These are phyloP conservation scores for Pyrenophora seminiperda DNA, from an alignment of 2,329 filamentous ascomycete species.

Conservation along the genomic window DNA sequence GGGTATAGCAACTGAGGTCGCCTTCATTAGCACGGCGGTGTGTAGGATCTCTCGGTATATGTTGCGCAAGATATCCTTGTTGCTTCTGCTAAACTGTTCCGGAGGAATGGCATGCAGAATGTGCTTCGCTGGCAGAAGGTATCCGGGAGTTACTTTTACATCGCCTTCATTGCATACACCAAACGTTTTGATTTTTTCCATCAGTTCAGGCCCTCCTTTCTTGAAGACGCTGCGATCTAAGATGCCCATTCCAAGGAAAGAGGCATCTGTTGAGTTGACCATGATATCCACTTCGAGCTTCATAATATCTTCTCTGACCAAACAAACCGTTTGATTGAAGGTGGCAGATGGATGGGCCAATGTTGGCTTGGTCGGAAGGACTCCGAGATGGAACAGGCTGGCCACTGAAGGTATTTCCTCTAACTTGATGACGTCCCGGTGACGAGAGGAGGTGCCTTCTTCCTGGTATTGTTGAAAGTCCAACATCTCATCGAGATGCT, in stretches of 20 bases:
- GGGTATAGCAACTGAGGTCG: slow-evolving; percentile 41
- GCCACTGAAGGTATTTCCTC: slow-evolving; percentile 36
- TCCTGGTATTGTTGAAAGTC: slow-evolving; percentile 32
- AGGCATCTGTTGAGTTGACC: slow-evolving; percentile 39
- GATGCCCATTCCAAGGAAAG: slow-evolving; percentile 36
- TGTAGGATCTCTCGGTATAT: slow-evolving; percentile 38
- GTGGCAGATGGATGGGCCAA: slow-evolving; percentile 25
- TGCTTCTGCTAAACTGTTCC: slow-evolving; percentile 26
- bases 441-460: not conserved
- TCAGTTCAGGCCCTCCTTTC: slow-evolving; percentile 35
- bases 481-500: slow-evolving; percentile 34
- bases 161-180: slow-evolving; percentile 36
- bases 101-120: slow-evolving; percentile 40
- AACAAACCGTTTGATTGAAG: slow-evolving; percentile 37
- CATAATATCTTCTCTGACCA: slow-evolving; percentile 43
- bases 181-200: slow-evolving; percentile 28
- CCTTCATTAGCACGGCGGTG: slow-evolving; percentile 29
- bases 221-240: slow-evolving; percentile 40
- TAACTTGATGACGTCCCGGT: slow-evolving; percentile 26
- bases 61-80: slow-evolving; percentile 32
- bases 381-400: slow-evolving; percentile 33
- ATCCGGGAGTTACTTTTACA: slow-evolving; percentile 34
- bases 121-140: slow-evolving; percentile 36
- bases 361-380: slow-evolving; percentile 32
- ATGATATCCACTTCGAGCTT: slow-evolving; percentile 40